Conservation (phyloP, 306 rosid species). For the Pterocarpus santalinus region DNA sequence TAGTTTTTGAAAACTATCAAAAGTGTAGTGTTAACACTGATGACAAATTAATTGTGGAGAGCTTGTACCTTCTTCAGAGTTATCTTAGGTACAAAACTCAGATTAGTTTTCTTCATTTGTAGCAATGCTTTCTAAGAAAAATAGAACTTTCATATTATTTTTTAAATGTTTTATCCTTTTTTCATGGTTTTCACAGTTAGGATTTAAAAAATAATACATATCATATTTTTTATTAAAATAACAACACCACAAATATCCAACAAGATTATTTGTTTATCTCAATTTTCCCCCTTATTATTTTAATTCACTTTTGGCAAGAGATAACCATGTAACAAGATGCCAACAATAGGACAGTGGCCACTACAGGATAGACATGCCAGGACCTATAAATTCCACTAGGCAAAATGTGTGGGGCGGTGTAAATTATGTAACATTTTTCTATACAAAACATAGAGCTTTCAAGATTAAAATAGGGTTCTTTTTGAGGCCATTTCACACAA, state of each 20-base stretch:
- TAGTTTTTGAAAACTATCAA: neutral
- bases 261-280: neutral
- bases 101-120: too few relatives aligned
- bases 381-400: constrained; percentile 46
- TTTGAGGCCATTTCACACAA: constrained; percentile 37
- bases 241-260: neutral
- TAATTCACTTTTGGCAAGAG: constrained; percentile 27
- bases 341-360: constrained; percentile 64
- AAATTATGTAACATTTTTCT: neutral
- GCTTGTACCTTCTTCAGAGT: neutral
- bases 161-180: too few relatives aligned
- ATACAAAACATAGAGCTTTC: neutral
- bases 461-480: constrained; percentile 26
- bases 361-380: constrained; percentile 26
- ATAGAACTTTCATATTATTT: too few relatives aligned
- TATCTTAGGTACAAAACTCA: too few relatives aligned
- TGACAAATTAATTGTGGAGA: neutral
- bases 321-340: constrained; percentile 13
- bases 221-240: too few relatives aligned
- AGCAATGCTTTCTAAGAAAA: too few relatives aligned
- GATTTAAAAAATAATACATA: too few relatives aligned
- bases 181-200: too few relatives aligned
- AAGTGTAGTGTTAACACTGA: neutral
- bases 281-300: neutral
- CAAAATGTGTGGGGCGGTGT: constrained; percentile 61